Evolutionary conservation across 257 asterid genomes (phyloP).

Genomic region (Rehmannia glutinosa): DNA sequence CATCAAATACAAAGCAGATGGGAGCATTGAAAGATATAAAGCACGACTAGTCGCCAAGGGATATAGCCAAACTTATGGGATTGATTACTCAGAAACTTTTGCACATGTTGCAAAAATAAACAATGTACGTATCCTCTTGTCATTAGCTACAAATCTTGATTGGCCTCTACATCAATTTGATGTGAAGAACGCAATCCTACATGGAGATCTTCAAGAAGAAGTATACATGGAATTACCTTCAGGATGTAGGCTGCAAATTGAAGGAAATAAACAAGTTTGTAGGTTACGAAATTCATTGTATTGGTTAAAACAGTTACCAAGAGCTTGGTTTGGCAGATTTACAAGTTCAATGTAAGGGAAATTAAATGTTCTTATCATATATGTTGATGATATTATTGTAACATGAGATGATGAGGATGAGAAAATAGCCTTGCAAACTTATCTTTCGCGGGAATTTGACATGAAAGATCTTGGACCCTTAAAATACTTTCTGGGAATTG

Average conservation of each 20-base stretch:
- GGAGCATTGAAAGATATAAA: neutral
- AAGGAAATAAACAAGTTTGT: neutral
- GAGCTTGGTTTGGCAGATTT: constrained; percentile 9
- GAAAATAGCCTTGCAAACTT: neutral
- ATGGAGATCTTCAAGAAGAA: neutral
- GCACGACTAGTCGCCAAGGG: neutral
- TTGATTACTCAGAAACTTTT: neutral
- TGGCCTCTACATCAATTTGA: neutral
- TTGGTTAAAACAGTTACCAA: neutral
- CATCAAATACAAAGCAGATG: neutral
- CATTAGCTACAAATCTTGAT: neutral
- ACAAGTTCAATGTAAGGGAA: neutral
- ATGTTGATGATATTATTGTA: constrained; percentile 6
- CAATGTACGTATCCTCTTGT: neutral
- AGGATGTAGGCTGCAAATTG: neutral
- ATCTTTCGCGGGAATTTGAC: neutral
- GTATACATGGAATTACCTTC: neutral
- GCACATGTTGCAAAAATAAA: neutral
- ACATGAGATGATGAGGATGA: neutral
- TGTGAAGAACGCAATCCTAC: neutral
- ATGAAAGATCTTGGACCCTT: neutral
- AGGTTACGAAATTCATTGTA: neutral
- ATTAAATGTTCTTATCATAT: neutral
- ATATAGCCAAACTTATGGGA: neutral
- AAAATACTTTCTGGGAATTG: neutral